Evolutionary conservation across 2,329 filamentous ascomycete species (phyloP), one percentile per base, ranked within the genome.

Genomic region (Mariannaea sp.): DNA sequence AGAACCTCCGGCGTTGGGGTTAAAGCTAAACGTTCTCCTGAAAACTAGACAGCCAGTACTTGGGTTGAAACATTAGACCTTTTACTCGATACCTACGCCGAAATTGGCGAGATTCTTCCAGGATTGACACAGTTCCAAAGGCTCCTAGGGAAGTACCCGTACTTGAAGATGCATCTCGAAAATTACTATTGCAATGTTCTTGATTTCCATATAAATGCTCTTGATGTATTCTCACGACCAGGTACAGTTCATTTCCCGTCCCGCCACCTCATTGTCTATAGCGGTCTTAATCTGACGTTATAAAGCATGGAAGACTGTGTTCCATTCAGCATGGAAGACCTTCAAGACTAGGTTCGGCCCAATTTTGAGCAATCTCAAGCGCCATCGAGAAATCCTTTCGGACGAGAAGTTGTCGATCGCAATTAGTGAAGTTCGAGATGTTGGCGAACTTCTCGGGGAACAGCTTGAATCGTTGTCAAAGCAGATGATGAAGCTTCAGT

Each of bases 111-210:
- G 5, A 36, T 26, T 7, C 46, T 58, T 10, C 52, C 26, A 12
- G 41, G 44, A 2, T 20, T 48, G 2, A n/a, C 47, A 10, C 24
- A 38, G 4, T 53, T 53, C n/a, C 39, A 14, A 36, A 30, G 19
- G 7, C 17, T 26, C 2, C 50, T 57, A 13, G 45, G 53, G 26
- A 50, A 3, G 3, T 20, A 47, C 26, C 16, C 29, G 0, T 10
- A 35, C 1, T 9, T 57, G 13, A 41, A 45, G 2, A 14, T 22
- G 12, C 41, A 50, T 4, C 49, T 57, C 14, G 49, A 53, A 30
- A 45, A 50, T n/a, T 57, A 53, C 17, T 57, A 57, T 10, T 57
- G 33, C 3, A 46, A 56, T 29, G 30, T 58, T 9, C 42, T 58
- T 9, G 26, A 35, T 1, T 56, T 58, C 3, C 56, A 58, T 24